Base-by-base conservation (phyloP, 257 asterid species). In the Thymus mandschuricus region DNA sequence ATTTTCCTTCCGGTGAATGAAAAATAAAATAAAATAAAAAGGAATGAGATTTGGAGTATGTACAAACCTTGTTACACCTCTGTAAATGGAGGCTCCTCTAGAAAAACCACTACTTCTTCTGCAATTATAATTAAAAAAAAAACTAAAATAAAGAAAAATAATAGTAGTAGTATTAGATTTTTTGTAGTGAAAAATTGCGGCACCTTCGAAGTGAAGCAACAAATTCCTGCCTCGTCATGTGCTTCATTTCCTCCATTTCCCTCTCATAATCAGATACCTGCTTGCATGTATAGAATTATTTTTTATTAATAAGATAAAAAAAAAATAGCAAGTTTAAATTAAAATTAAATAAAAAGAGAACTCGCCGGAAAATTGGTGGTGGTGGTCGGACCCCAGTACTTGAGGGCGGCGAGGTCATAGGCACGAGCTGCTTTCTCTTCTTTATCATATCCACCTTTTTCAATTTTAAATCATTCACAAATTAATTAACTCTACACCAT, bases 171-270 rank as follows among this genome's bases (percentile, higher is more conserved):
- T 12, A 34, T 8, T 21, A 3, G 10, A 43, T 43, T 2, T 29
- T 44, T 5, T 49, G 3, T 5, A 33, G 44, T 44, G 8, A 55
- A 28, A 12, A 10, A 68, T 29, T 5, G 8, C 6, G 61, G 11
- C 2, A 90, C 96, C 98, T 90, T 77, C 98, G 78, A n/a, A 92
- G 96, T 11, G 97, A 87, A 69, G 98, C 98, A 79, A 92, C 95
- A 76, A 87, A 92, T 79, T 92, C 98, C 81, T 92, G 98, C 70
- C 97, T 86, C 0, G 97, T 84, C 98, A 90, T 88, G 86, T 83
- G 85, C 80, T 90, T 86, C 97, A 90, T 92, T 73, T 87, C 96
- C 54, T 82, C 89, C 3, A 90, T 61, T 76, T 90, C 98, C 84
- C 82, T 87, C 82, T 84, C 92, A 64, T 92, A 92, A 44, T 88